Conservation (phyloP, 1,284 basidiomycete species). For the Ceratobasidium sp. region DNA sequence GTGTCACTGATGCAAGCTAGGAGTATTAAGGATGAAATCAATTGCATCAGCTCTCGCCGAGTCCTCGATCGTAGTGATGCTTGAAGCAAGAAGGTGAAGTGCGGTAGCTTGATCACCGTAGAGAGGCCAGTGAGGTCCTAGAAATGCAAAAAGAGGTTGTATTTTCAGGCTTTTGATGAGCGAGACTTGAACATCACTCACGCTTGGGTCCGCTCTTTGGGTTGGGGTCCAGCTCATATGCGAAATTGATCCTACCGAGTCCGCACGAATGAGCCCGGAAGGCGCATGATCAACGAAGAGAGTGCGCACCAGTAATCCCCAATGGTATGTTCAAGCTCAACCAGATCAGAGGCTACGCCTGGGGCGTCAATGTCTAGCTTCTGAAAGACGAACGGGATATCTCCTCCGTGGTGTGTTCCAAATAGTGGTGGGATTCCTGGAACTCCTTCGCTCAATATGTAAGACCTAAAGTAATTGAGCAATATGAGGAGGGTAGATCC, state of each 20-base stretch:
- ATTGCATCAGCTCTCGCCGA: conserved; percentile 12
- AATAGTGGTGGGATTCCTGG: not conserved
- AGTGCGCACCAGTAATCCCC: conserved; percentile 15
- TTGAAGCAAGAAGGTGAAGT: conserved; percentile 17
- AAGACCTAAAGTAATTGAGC: not conserved
- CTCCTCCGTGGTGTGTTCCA: conserved; percentile 15
- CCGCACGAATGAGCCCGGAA: too few relatives aligned
- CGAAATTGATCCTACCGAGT: conserved; percentile 15
- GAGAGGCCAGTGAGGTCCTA: conserved; percentile 12
- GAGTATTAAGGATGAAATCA: conserved; percentile 18
- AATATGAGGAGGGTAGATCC: not conserved
- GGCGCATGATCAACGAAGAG: too few relatives aligned
- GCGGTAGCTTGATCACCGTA: not conserved
- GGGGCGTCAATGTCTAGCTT: not conserved
- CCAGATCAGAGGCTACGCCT: not conserved
- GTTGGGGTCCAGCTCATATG: conserved; percentile 28
- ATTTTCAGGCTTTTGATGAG: too few relatives aligned
- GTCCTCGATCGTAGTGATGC: conserved; percentile 21
- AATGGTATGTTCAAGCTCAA: conserved; percentile 6
- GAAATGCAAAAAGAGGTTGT: not conserved
- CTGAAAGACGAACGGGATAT: conserved; percentile 23
- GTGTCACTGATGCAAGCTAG: not conserved
- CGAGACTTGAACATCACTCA: not conserved
- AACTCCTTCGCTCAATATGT: conserved; percentile 9
- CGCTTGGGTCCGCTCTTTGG: not conserved